phyloP scores from a whole-genome alignment of 208 protist species.

The Trichomonas vaginalis region DNA sequence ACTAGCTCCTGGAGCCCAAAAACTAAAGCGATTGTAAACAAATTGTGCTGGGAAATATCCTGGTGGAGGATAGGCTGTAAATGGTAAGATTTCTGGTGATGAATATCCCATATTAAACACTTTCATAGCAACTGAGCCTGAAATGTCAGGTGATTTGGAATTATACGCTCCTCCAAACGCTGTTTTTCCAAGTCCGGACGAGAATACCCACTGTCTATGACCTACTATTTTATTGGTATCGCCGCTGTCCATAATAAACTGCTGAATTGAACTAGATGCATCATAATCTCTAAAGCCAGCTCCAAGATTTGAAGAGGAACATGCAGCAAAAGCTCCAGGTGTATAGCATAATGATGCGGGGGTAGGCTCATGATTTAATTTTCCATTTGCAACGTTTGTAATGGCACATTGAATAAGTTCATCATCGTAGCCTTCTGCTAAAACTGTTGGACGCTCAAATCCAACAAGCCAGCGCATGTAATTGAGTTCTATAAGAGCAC shows the following conservation, averaged over 20 bases:
- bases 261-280: too few relatives aligned
- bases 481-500: not conserved
- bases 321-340: too few relatives aligned
- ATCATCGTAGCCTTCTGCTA: not conserved
- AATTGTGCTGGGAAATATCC: not conserved
- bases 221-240: too few relatives aligned
- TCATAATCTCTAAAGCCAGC: too few relatives aligned
- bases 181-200: not conserved
- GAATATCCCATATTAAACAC: too few relatives aligned
- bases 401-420: not conserved
- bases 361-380: not conserved
- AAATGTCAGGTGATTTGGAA: too few relatives aligned
- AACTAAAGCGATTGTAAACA: not conserved
- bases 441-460: not conserved
- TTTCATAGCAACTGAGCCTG: too few relatives aligned
- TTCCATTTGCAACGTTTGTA: not conserved
- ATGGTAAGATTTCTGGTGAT: not conserved
- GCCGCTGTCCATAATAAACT: too few relatives aligned
- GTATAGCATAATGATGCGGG: too few relatives aligned
- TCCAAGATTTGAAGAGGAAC: too few relatives aligned
- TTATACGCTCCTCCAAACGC: not conserved
- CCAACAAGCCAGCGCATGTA: not conserved
- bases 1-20: not conserved
- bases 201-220: not conserved
- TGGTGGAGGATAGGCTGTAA: not conserved